A percentile compares a stretch with the other conserved stretches of the same genome.
Evolutionary conservation across 495 filamentous ascomycete species (phyloP).

Genomic region (Gamarada debralockiae): DNA sequence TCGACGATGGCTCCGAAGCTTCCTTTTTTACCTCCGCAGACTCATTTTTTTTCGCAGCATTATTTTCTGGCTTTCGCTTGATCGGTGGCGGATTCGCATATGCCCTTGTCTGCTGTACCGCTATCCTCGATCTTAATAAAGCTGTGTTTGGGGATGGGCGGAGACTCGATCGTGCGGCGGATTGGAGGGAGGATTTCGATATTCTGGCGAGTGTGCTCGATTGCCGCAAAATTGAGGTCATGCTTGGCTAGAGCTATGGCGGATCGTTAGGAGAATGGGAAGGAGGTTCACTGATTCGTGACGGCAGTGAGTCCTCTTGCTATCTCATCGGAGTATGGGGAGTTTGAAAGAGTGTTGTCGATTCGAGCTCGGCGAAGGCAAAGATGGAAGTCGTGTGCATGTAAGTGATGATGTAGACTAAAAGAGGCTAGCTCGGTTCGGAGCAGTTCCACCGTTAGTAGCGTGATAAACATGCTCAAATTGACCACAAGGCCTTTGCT

Average conservation of each 20-base stretch:
- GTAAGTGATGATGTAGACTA: not conserved
- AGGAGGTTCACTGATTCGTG: constrained; percentile 5
- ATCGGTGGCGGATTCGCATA: constrained; percentile 45
- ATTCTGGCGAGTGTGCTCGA: constrained; percentile 53
- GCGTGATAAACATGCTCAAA: too few species aligned
- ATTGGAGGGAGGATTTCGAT: constrained; percentile 49
- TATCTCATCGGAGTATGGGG: constrained; percentile 12
- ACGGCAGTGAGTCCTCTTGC: constrained; percentile 2
- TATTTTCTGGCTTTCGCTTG: constrained; percentile 41
- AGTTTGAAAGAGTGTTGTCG: constrained; percentile 1
- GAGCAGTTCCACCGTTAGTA: too few species aligned
- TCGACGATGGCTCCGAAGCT: constrained; percentile 23
- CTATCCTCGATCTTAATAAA: constrained; percentile 40
- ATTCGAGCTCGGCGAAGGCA: constrained; percentile 4
- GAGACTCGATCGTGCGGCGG: constrained; percentile 38
- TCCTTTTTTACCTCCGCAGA: not conserved
- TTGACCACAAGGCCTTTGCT: too few species aligned
- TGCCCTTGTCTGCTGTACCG: constrained; percentile 42
- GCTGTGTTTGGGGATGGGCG: constrained; percentile 32
- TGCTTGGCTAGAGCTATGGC: constrained; percentile 20
- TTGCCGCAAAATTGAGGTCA: constrained; percentile 45
- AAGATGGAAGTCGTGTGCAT: constrained; percentile 5
- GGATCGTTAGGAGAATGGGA: not conserved
- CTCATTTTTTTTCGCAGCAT: constrained; percentile 1
- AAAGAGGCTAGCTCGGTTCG: too few species aligned